Conservation (phyloP, 345 rosid species). For the Punica granatum region DNA sequence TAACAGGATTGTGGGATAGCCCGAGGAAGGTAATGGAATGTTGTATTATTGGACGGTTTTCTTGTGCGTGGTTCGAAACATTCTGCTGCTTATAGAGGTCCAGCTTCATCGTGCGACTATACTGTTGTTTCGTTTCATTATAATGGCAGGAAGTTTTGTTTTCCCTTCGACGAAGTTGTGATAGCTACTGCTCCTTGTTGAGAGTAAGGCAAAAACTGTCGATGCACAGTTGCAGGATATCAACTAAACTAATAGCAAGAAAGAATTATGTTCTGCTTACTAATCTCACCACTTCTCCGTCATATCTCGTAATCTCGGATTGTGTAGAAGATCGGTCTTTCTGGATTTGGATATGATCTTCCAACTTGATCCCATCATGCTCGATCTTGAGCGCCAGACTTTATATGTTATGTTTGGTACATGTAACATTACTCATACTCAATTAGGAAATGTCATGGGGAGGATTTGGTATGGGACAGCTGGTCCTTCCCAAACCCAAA, state of each 20-base stretch:
- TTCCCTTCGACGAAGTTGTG: neutral
- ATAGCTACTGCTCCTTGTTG: neutral
- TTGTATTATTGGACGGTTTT: conserved; percentile 7
- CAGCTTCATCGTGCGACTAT: neutral
- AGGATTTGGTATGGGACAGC: too few species aligned
- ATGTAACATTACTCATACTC: too few species aligned
- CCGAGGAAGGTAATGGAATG: neutral
- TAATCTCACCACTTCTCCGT: neutral
- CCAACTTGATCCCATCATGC: neutral
- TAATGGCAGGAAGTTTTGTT: neutral
- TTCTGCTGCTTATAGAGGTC: neutral
- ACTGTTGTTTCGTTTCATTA: neutral
- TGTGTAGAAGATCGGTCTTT: neutral
- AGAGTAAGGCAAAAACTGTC: neutral
- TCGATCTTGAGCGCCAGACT: neutral
- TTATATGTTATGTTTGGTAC: too few species aligned
- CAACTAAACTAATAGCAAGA: neutral
- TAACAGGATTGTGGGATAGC: neutral
- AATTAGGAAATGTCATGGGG: too few species aligned
- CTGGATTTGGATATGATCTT: neutral
- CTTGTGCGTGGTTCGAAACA: neutral
- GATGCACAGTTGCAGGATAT: neutral
- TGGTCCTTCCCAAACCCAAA: too few species aligned
- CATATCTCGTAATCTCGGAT: neutral
- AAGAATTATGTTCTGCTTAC: too few species aligned